Base-by-base conservation (phyloP, 805 yeast species). In the Candida stauntonica region DNA sequence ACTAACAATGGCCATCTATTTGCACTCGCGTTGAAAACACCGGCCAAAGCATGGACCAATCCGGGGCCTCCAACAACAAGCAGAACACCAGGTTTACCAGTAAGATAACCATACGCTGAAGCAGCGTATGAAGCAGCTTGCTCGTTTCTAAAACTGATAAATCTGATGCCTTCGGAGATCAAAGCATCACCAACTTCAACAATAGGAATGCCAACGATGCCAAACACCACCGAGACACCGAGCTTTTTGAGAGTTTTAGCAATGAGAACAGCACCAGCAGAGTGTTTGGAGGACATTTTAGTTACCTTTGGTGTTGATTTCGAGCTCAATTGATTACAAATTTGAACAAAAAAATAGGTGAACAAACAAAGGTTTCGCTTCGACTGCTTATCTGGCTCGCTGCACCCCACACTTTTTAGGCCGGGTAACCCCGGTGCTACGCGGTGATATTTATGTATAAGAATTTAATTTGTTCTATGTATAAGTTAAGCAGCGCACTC, bases 11-110 rank as follows among this genome's bases (percentile, higher is more conserved):
- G 89, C 73, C 83, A 79, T 39, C 73, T 67, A 55, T 82, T 82
- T 38, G 72, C 62, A 28, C 63, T 67, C 6, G 87, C 72, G 50
- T 81, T 81, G 50, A 75, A 78, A 2, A 78, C 61, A 43, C 88
- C 89, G 0, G 87, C 75, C 31, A 77, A 50, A 0, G 85, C 80
- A 45, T 81, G 86, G 7, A 81, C 67, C 3, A 81, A 62, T 4
- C 88, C 88, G 0, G 88, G 87, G 0, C 88, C 88, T 23, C 89
- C 88, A 4, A 82, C 88, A 0, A 79, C 83, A 3, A 81, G 63
- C 14, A 79, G 55, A 0, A 81, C 83, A 15, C 84, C 87, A 0
- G 88, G 88, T 42, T 57, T 61, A 1, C 76, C 75, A 4, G 83
- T 79, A 30, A 81, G 53, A 46, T 75, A 81, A 0, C 87, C 87